These are phyloP conservation scores for Leishmania tropica DNA, from an alignment of 208 protist genomes.

Conservation along the genomic window DNA sequence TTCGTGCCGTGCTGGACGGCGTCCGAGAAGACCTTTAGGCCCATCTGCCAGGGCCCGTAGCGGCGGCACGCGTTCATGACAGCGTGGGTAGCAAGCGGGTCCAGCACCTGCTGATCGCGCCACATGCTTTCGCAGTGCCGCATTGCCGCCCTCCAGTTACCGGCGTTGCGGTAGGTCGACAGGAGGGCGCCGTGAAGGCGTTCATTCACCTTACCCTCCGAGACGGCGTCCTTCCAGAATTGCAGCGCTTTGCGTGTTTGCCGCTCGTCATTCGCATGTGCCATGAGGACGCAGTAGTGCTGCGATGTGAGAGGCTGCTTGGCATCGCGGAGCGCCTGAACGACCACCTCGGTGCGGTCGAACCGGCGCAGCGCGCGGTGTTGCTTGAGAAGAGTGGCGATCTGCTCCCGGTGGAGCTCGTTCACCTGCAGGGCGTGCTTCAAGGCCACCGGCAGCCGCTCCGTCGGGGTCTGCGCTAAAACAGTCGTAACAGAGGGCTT, in stretches of 20 bases:
- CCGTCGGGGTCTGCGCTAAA: slow-evolving; percentile 42
- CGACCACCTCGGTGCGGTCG: slow-evolving; percentile 70
- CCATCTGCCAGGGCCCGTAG: slow-evolving; percentile 57
- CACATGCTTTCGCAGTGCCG: slow-evolving; percentile 70
- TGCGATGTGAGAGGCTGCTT: slow-evolving; percentile 52
- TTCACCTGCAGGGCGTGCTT: slow-evolving; percentile 49
- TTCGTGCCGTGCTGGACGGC: slow-evolving; percentile 52
- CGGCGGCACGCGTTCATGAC: slow-evolving; percentile 85
- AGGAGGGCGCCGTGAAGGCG: slow-evolving; percentile 77
- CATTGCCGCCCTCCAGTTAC: slow-evolving; percentile 70
- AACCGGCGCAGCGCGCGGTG: slow-evolving; percentile 71
- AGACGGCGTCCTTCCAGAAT: slow-evolving; percentile 70
- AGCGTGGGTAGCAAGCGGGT: slow-evolving; percentile 70
- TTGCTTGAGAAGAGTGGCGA: slow-evolving; percentile 58
- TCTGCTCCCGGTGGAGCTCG: slow-evolving; percentile 53
- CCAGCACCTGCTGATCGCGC: slow-evolving; percentile 65
- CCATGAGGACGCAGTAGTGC: slow-evolving; percentile 84
- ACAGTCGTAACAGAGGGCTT: slow-evolving; percentile 57
- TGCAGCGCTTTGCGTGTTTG: slow-evolving; percentile 54
- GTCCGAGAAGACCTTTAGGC: slow-evolving; percentile 53
- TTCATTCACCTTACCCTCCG: slow-evolving; percentile 57
- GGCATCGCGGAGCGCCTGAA: slow-evolving; percentile 45
- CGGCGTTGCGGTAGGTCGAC: slow-evolving; percentile 61
- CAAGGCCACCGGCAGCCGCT: slow-evolving; percentile 41
- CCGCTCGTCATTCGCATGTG: slow-evolving; percentile 83